These are phyloP conservation scores for Lycium barbarum DNA, from an alignment of 257 asterid genomes.

Conservation along the genomic window DNA sequence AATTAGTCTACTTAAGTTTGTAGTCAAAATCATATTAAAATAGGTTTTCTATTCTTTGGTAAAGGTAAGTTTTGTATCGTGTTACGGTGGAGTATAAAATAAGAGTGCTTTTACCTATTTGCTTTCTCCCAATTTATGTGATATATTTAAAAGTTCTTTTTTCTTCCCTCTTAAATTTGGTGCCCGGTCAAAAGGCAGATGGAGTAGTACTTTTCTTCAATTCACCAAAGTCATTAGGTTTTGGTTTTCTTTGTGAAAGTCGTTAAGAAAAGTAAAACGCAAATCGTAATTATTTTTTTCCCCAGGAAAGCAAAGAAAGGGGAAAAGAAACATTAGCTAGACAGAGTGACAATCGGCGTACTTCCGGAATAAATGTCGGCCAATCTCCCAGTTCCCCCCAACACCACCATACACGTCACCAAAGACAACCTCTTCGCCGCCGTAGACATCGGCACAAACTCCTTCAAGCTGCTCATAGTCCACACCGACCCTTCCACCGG, in stretches of 20 bases:
- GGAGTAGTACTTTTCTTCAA: too few relatives aligned
- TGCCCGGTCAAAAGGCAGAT: too few relatives aligned
- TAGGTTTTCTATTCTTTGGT: background rate
- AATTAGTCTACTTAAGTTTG: background rate
- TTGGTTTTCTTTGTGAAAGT: background rate
- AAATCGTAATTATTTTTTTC: too few relatives aligned
- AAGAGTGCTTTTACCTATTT: too few relatives aligned
- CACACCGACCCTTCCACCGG: conserved; percentile 62
- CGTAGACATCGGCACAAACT: conserved; percentile 81
- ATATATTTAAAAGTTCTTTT: too few relatives aligned
- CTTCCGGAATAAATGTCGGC: conserved; percentile 34
- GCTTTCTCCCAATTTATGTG: too few relatives aligned
- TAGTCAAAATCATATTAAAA: background rate
- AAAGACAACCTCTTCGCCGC: conserved; percentile 53
- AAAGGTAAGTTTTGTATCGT: background rate
- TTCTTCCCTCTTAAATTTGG: too few relatives aligned
- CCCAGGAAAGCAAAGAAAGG: background rate
- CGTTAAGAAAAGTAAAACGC: background rate
- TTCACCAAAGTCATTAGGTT: too few relatives aligned
- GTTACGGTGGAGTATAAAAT: too few relatives aligned
- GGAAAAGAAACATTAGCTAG: background rate
- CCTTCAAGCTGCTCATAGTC: conserved; percentile 70
- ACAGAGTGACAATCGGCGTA: background rate
- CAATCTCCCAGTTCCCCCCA: conserved; percentile 19
- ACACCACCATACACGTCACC: background rate